phyloP scores from a whole-genome alignment of 108 stramenopile genomes.

The Skeletonema potamos region DNA sequence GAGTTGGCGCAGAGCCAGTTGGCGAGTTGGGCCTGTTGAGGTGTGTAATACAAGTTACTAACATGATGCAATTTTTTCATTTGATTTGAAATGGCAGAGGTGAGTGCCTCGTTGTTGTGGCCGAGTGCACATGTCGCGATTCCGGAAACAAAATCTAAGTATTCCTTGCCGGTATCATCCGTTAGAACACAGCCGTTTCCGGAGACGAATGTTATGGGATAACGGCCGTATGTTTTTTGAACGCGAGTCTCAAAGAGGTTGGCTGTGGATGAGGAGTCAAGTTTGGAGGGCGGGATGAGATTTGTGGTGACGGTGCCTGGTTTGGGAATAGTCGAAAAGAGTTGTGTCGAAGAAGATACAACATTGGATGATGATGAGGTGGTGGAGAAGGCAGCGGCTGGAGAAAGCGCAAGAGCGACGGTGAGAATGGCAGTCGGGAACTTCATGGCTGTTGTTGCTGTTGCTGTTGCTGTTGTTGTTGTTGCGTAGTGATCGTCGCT shows the following conservation, averaged over 20 bases:
- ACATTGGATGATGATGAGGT: neutral
- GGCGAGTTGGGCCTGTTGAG: conserved; percentile 88
- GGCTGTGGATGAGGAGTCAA: conserved; percentile 24
- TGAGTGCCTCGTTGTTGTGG: conserved; percentile 83
- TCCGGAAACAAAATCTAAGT: conserved; percentile 95
- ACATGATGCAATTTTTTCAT: conserved; percentile 90
- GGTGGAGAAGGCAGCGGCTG: neutral
- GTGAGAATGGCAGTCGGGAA: neutral
- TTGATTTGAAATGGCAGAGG: conserved; percentile 81
- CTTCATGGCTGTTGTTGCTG: neutral
- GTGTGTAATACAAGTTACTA: conserved; percentile 93
- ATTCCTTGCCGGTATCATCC: conserved; percentile 84
- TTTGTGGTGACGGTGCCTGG: conserved; percentile 9
- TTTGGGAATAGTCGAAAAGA: conserved; percentile 13
- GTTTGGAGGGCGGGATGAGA: conserved; percentile 36
- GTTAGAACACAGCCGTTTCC: conserved; percentile 83
- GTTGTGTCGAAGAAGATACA: conserved; percentile 3
- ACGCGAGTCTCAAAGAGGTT: conserved; percentile 63
- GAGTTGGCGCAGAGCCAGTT: conserved; percentile 91
- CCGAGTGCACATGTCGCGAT: conserved; percentile 96
- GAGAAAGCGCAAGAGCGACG: neutral
- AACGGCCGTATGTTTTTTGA: conserved; percentile 86
- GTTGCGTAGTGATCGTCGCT: neutral
- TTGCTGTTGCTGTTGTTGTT: too few relatives aligned
- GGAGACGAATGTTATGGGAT: conserved; percentile 77